These are phyloP conservation scores for Cyclocybe cylindracea DNA, from an alignment of 768 basidiomycete species.

Conservation along the genomic window DNA sequence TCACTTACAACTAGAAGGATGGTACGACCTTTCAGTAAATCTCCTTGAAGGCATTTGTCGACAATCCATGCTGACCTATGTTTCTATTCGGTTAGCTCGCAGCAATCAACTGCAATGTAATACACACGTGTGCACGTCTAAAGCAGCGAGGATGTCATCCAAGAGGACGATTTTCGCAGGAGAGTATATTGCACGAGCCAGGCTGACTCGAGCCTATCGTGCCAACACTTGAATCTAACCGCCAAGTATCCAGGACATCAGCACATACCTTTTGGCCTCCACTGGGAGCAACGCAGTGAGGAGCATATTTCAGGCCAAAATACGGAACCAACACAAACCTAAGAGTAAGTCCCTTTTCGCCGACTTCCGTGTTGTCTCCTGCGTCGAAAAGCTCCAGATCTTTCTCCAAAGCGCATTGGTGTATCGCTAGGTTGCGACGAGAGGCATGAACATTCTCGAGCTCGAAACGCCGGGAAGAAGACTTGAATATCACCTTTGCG, in stretches of 20 bases:
- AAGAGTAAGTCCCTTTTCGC: conserved; percentile 65
- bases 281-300: conserved; percentile 11
- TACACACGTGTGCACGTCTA: conserved; percentile 41
- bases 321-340: conserved; percentile 16
- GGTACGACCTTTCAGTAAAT: conserved; percentile 72
- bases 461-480: neutral
- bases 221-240: conserved; percentile 36
- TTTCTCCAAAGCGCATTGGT: conserved; percentile 71
- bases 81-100: neutral
- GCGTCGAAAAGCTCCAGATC: conserved; percentile 71
- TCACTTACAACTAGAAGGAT: conserved; percentile 68
- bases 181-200: conserved; percentile 48
- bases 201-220: conserved; percentile 48
- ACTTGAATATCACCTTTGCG: conserved; percentile 40
- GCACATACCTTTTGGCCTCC: conserved; percentile 42
- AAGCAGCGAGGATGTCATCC: conserved; percentile 71
- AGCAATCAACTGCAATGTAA: neutral
- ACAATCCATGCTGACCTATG: conserved; percentile 40
- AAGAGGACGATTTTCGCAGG: conserved; percentile 63
- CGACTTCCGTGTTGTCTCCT: conserved; percentile 69
- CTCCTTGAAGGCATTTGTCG: conserved; percentile 73
- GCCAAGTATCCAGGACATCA: conserved; percentile 13
- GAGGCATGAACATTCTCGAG: neutral
- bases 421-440: conserved; percentile 41
- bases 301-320: neutral